Evolutionary conservation across 192 early-diverging fungal species (phyloP), one percentile per base, ranked within the genome.

Genomic region (Umbelopsis sp.): DNA sequence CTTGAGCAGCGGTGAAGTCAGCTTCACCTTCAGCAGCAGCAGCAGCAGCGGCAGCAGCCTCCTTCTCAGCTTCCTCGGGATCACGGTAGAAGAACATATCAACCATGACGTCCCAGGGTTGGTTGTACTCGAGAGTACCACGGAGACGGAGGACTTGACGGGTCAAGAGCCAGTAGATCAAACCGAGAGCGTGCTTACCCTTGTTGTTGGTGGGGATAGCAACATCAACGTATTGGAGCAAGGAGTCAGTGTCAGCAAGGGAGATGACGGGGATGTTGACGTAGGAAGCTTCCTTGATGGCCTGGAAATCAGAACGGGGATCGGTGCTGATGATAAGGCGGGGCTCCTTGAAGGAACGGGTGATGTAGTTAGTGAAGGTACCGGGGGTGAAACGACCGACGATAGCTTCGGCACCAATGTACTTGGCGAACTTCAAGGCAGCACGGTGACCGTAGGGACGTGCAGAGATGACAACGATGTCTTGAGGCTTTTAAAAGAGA

Each of bases 41-140:
- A 58, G 74, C 74, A 8, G 79, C 85, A 58, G 81, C 85, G 68
- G 86, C 87, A 68, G 89, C 88, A 66, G 88, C 91, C 80, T 99
- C 96, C 91, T 97, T 95, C 80, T 92, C 92, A 69, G 89, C 90
- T 79, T 99, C 98, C 77, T 92, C 92, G 73, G 96, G 90, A 78
- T 97, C 96, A 80, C 98, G 93, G 91, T 91, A 98, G 92, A 99
- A 98, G 97, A 98, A 99, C 98, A 99, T 95, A 84, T 98, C 97
- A 71, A 94, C 93, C 96, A 99, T 98, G 77, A 99, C 85, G 74
- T 93, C 85, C 96, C 96, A 99, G 72, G 88, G 85, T 75, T 87
- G 80, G 74, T 86, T 79, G 78, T 95, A 90, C 76, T 91, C 71
- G 79, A 99, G 87, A 79, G 90, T 87, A 74, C 95, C 96, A 79